Percentiles rank a stretch among this genome's conserved stretches.
These are phyloP conservation scores for Lactarius quietus DNA, from an alignment of 768 basidiomycete genomes.

Conservation along the genomic window DNA sequence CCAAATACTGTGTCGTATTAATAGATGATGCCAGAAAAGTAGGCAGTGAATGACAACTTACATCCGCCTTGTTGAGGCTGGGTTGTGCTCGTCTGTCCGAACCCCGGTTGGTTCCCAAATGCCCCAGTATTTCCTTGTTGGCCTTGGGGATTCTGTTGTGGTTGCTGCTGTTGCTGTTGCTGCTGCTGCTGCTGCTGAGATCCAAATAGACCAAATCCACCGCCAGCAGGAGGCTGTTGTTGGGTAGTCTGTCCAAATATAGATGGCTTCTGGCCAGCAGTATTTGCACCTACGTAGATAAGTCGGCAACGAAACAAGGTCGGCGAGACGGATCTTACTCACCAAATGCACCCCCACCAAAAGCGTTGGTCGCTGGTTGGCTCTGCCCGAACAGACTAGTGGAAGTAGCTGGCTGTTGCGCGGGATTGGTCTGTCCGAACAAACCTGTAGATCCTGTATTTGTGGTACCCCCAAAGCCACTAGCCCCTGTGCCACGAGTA, in stretches of 20 bases:
- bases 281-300: conserved; percentile 10
- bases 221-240: conserved; percentile 21
- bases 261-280: conserved; percentile 30
- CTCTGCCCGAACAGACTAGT: conserved; percentile 34
- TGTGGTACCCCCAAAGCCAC: conserved; percentile 20
- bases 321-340: conserved; percentile 5
- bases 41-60: conserved; percentile 14
- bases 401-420: conserved; percentile 34
- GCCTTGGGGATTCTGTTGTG: conserved; percentile 37
- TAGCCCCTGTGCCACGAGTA: conserved; percentile 12
- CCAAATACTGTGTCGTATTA: conserved; percentile 27
- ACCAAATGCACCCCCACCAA: conserved; percentile 32
- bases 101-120: conserved; percentile 25
- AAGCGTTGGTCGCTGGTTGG: conserved; percentile 20
- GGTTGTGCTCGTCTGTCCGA: conserved; percentile 21
- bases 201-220: conserved; percentile 29
- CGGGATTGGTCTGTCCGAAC: conserved; percentile 31
- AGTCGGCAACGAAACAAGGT: background rate
- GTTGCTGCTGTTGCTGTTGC: conserved; percentile 28
- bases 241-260: conserved; percentile 21
- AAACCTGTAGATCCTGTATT: conserved; percentile 25
- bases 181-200: conserved; percentile 37
- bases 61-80: conserved; percentile 26
- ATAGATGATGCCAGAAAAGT: background rate
- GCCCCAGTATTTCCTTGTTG: conserved; percentile 29